These are phyloP conservation scores for Amoebophrya sp. DNA, from an alignment of 169 alveolate genomes.

Conservation along the genomic window DNA sequence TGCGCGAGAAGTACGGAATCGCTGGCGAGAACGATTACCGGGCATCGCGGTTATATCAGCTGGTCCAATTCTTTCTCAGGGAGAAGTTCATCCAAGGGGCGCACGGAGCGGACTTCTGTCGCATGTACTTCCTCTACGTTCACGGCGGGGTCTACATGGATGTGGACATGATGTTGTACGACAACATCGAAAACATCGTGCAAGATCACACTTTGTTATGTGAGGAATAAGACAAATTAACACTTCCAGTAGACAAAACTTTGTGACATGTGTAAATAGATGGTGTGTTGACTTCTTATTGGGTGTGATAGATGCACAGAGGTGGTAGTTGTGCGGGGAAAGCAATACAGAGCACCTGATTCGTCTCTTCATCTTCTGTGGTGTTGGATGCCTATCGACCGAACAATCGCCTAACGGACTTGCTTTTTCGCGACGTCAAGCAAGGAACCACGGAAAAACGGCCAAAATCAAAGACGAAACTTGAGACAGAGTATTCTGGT, in stretches of 20 bases:
- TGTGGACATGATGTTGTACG: neutral
- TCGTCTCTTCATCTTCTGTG: neutral
- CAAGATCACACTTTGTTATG: no score
- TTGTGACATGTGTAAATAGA: no score
- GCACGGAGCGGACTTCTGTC: constrained; percentile 20
- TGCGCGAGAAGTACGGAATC: neutral
- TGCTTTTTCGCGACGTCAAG: no score
- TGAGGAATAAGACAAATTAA: no score
- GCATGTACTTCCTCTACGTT: neutral
- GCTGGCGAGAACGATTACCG: constrained; percentile 4
- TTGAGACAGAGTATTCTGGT: neutral
- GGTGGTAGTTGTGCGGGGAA: no score
- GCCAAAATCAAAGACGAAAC: no score
- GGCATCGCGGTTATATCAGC: neutral
- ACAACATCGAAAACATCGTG: neutral
- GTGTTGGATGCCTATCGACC: neutral
- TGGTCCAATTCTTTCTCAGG: neutral
- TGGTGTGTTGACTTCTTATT: no score
- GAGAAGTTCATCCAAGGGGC: constrained; percentile 6
- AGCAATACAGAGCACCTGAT: no score
- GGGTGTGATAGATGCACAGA: no score
- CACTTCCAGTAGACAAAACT: no score
- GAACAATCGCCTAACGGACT: neutral
- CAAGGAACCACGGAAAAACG: no score
- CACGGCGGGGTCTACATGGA: constrained; percentile 22